A percentile compares a stretch with the other conserved stretches of the same genome.
These are phyloP conservation scores for Hordeum vulgare DNA, from an alignment of 176 grass and related monocot genomes.

Conservation along the genomic window DNA sequence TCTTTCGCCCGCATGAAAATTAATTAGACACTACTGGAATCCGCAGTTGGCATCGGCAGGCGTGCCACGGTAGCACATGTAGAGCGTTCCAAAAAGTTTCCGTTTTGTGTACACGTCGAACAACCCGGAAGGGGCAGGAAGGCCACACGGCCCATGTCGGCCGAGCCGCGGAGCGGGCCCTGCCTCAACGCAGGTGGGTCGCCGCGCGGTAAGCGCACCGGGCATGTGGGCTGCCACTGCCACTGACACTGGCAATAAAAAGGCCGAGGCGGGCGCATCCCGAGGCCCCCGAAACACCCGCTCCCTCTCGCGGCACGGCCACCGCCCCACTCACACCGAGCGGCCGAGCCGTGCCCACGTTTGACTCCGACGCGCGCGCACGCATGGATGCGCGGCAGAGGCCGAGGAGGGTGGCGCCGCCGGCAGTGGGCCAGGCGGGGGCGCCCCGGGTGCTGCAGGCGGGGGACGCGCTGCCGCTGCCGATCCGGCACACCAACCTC, in stretches of 20 bases:
- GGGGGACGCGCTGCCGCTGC: conserved; percentile 75
- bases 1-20: too few species aligned
- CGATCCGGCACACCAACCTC: conserved; percentile 84
- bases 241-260: conserved; percentile 2
- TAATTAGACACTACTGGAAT: too few species aligned
- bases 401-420: neutral
- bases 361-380: neutral
- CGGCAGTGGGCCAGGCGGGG: neutral
- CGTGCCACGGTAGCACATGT: neutral
- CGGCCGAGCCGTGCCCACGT: neutral
- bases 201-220: conserved; percentile 11
- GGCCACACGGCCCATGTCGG: conserved; percentile 3
- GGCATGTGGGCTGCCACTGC: neutral
- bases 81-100: neutral
- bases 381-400: conserved; percentile 37
- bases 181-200: neutral
- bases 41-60: too few species aligned
- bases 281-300: neutral
- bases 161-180: neutral
- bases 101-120: neutral
- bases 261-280: conserved; percentile 7
- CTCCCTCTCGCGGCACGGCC: conserved; percentile 1
- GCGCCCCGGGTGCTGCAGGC: conserved; percentile 54
- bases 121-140: neutral
- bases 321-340: neutral